Evolutionary conservation across 2,329 filamentous ascomycete genomes (phyloP).

Genomic region (Trichoderma afroharzianum): DNA sequence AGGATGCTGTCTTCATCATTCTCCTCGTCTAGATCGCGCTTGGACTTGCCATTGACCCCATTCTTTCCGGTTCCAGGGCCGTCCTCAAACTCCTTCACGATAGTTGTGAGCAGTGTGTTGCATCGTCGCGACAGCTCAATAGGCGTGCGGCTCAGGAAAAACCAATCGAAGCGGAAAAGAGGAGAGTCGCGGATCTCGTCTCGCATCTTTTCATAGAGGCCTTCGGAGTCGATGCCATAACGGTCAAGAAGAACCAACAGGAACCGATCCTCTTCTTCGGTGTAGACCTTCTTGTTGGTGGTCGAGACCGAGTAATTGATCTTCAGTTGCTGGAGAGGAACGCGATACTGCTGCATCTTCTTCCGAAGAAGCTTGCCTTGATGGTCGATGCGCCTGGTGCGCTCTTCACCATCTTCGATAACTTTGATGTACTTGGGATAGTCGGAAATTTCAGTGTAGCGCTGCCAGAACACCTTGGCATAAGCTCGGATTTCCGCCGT

Average conservation of each 20-base stretch:
- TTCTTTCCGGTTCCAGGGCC: slow-evolving; percentile 52
- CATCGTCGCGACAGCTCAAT: slow-evolving; percentile 89
- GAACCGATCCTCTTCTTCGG: slow-evolving; percentile 96
- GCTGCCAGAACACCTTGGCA: slow-evolving; percentile 93
- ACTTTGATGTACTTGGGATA: slow-evolving; percentile 84
- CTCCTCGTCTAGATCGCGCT: slow-evolving; percentile 74
- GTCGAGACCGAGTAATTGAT: slow-evolving; percentile 99
- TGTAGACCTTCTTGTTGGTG: slow-evolving; percentile 99
- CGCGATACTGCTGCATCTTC: slow-evolving; percentile 96
- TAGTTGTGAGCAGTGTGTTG: slow-evolving; percentile 88
- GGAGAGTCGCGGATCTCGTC: slow-evolving; percentile 94
- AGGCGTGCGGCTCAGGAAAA: slow-evolving; percentile 92
- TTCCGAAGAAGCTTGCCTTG: slow-evolving; percentile 90
- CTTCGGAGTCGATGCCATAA: slow-evolving; percentile 86
- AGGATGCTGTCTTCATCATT: slow-evolving; percentile 80
- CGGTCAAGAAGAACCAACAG: slow-evolving; percentile 89
- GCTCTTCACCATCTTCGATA: slow-evolving; percentile 91
- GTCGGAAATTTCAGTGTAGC: slow-evolving; percentile 85
- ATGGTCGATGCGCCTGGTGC: slow-evolving; percentile 81
- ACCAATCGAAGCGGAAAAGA: slow-evolving; percentile 98
- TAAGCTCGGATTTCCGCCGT: slow-evolving; percentile 83
- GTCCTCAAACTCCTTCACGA: slow-evolving; percentile 90
- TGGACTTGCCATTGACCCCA: slow-evolving; percentile 63
- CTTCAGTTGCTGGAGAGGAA: slow-evolving; percentile 94
- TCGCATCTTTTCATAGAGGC: slow-evolving; percentile 89